Conservation (phyloP, 2,329 filamentous ascomycete species). For the Fusarium sterilihyphosum region DNA sequence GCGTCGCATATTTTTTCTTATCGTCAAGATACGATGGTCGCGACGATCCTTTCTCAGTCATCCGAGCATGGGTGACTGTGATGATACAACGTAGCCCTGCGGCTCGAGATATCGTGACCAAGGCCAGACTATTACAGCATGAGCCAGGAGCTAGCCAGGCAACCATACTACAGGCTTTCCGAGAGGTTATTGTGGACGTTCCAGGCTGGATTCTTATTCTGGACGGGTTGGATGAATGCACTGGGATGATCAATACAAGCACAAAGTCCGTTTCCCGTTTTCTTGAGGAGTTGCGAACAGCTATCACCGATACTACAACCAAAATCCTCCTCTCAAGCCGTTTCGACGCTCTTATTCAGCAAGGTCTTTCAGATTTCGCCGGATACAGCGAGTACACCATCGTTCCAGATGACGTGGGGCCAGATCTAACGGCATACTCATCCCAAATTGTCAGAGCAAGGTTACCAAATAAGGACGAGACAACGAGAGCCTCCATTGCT, state of each 20-base stretch:
- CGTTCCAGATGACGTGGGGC: neutral
- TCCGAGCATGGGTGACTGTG: slow-evolving; percentile 29
- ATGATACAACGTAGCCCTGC: slow-evolving; percentile 6
- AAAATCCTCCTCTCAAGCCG: neutral
- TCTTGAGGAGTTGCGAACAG: neutral
- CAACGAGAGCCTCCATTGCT: slow-evolving; percentile 27
- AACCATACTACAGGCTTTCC: rapidly evolving
- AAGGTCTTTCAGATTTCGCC: rapidly evolving
- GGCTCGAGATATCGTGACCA: slow-evolving; percentile 21
- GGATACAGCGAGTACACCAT: neutral
- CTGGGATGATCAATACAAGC: neutral
- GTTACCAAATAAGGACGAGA: slow-evolving; percentile 39
- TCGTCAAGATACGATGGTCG: slow-evolving; percentile 38
- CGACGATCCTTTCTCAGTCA: slow-evolving; percentile 39
- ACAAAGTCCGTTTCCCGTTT: slow-evolving; percentile 23
- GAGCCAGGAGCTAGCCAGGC: rapidly evolving
- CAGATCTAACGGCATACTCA: neutral
- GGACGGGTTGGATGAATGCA: slow-evolving; percentile 17
- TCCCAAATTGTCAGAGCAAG: slow-evolving; percentile 39
- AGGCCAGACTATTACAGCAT: neutral
- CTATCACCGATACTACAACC: slow-evolving; percentile 11
- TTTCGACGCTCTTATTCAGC: rapidly evolving
- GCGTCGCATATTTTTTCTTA: slow-evolving; percentile 46
- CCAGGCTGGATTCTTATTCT: neutral
- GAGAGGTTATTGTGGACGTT: rapidly evolving